Conservation (phyloP, 768 basidiomycete species). For the Lactifluus piperatus region DNA sequence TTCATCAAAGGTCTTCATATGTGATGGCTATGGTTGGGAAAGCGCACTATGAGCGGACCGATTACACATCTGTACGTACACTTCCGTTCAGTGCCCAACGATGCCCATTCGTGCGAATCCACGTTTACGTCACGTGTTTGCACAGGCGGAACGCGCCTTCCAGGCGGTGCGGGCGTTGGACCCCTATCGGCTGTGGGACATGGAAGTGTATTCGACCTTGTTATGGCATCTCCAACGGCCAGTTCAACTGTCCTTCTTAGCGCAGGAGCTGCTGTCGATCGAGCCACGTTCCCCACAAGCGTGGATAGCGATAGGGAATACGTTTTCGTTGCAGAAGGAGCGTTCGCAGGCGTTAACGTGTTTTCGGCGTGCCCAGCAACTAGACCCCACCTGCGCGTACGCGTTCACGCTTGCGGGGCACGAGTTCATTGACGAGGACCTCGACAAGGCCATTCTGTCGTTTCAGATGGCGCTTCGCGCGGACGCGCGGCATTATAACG, state of each 20-base stretch:
- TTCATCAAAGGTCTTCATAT: constrained; percentile 67
- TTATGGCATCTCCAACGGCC: constrained; percentile 89
- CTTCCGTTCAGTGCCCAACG: background rate
- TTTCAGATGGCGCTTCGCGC: constrained; percentile 88
- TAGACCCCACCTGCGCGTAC: constrained; percentile 89
- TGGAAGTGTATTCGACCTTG: constrained; percentile 95
- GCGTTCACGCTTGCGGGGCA: constrained; percentile 95
- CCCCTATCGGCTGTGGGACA: constrained; percentile 84
- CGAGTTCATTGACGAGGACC: constrained; percentile 93
- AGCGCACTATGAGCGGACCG: constrained; percentile 82
- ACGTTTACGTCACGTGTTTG: constrained; percentile 17
- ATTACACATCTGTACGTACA: constrained; percentile 75
- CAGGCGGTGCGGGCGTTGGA: constrained; percentile 70
- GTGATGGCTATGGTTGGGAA: constrained; percentile 77
- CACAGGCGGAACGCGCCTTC: constrained; percentile 86
- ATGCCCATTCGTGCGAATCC: background rate
- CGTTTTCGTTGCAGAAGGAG: constrained; percentile 93
- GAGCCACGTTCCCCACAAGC: constrained; percentile 76
- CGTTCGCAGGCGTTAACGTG: constrained; percentile 88
- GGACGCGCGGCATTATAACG: constrained; percentile 93
- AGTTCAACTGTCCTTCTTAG: constrained; percentile 82
- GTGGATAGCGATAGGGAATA: constrained; percentile 96
- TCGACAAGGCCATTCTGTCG: constrained; percentile 84
- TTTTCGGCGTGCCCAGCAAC: constrained; percentile 83
- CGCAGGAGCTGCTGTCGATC: constrained; percentile 85